phyloP scores from a whole-genome alignment of 1,284 basidiomycete species.

The Termitomyces sp. region DNA sequence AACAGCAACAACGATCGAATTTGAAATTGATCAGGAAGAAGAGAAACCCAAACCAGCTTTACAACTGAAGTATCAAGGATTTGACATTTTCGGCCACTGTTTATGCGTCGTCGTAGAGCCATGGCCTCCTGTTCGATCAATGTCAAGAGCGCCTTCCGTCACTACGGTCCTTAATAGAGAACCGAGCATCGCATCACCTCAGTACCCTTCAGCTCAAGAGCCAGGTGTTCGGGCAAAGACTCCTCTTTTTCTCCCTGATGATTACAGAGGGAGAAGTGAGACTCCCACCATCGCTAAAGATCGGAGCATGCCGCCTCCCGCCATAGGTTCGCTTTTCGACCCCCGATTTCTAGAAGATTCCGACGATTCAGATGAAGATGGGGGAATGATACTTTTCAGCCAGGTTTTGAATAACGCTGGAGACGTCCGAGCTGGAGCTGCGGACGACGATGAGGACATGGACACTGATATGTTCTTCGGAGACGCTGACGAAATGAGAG shows the following conservation, averaged over 20 bases:
- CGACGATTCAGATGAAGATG: constrained; percentile 39
- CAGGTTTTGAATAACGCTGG: constrained; percentile 61
- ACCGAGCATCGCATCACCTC: constrained; percentile 31
- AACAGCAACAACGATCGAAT: constrained; percentile 12
- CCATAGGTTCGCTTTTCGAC: constrained; percentile 40
- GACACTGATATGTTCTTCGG: constrained; percentile 71
- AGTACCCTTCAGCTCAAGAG: not conserved
- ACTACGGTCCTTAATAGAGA: constrained; percentile 22
- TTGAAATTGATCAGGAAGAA: constrained; percentile 24
- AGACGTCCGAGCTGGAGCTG: constrained; percentile 44
- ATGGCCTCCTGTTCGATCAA: constrained; percentile 51
- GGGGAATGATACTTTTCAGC: constrained; percentile 68
- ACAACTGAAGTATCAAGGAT: constrained; percentile 61
- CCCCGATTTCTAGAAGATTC: constrained; percentile 28
- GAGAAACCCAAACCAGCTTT: constrained; percentile 67
- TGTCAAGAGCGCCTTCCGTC: constrained; percentile 34
- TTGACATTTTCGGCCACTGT: constrained; percentile 61
- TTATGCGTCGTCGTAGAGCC: constrained; percentile 77
- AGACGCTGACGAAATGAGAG: constrained; percentile 70
- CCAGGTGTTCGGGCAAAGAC: constrained; percentile 35
- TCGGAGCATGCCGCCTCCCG: constrained; percentile 32
- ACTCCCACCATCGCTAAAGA: constrained; percentile 33
- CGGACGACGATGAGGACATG: constrained; percentile 67
- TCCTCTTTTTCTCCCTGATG: constrained; percentile 67
- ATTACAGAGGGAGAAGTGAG: constrained; percentile 34